Conservation (phyloP, 2,329 filamentous ascomycete genomes). For the Mariannaea elegans region DNA sequence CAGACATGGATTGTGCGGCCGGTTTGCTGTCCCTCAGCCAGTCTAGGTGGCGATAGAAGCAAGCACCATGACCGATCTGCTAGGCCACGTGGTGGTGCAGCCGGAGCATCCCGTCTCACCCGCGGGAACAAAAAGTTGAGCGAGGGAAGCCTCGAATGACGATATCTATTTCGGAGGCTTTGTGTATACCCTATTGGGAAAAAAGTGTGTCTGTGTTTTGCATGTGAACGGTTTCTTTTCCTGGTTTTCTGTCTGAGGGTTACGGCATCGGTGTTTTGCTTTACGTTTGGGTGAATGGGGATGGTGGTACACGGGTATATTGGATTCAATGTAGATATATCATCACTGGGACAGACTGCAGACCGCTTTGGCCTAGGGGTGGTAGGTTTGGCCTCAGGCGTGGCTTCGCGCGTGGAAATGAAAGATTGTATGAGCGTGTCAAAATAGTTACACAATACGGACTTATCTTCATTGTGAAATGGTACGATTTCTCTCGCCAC, state of each 20-base stretch:
- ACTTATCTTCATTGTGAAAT: neutral
- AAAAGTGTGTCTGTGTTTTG: conserved; percentile 14
- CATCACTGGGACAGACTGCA: conserved; percentile 22
- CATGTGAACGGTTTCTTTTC: conserved; percentile 28
- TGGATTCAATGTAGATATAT: conserved; percentile 38
- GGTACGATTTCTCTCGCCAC: neutral
- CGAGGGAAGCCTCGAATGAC: conserved; percentile 25
- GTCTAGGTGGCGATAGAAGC: conserved; percentile 79
- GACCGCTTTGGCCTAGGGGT: conserved; percentile 22
- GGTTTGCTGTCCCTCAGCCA: conserved; percentile 89
- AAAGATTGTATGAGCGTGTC: conserved; percentile 15
- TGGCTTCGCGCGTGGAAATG: conserved; percentile 31
- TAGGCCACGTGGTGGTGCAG: conserved; percentile 12
- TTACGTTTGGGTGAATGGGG: conserved; percentile 23
- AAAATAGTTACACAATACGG: neutral
- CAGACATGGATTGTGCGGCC: conserved; percentile 88
- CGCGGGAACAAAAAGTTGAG: conserved; percentile 19
- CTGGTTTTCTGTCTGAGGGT: conserved; percentile 20
- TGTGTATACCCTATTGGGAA: conserved; percentile 27
- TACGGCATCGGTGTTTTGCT: conserved; percentile 30
- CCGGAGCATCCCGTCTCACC: conserved; percentile 11
- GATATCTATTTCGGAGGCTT: conserved; percentile 18
- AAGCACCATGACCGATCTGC: conserved; percentile 1
- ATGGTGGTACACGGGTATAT: conserved; percentile 16
- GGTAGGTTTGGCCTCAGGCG: conserved; percentile 10